Evolutionary conservation across 805 yeast species (phyloP).

Genomic region (Yarrowia sp.): DNA sequence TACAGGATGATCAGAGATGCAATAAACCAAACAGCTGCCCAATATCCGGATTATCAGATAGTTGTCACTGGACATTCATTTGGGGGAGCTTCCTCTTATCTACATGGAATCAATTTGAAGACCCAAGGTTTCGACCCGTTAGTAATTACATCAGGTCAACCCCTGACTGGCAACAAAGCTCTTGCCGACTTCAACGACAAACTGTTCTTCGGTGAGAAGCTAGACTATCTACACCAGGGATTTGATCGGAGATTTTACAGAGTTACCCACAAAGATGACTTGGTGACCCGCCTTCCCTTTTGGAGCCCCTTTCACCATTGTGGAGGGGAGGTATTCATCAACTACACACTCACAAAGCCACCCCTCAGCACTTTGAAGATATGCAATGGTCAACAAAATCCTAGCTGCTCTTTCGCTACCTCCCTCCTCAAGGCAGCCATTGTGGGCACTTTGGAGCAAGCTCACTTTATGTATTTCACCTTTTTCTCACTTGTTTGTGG

Average conservation of each 20-base stretch:
- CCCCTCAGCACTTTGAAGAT: neutral
- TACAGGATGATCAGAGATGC: neutral
- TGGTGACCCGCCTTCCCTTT: neutral
- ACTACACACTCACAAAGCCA: neutral
- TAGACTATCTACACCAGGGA: neutral
- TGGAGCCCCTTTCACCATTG: neutral
- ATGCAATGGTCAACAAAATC: neutral
- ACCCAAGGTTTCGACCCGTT: neutral
- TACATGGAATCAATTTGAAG: slow-evolving; percentile 5
- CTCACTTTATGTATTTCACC: neutral
- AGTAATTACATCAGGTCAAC: neutral
- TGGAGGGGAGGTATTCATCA: neutral
- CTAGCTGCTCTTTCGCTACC: neutral
- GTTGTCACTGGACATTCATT: neutral
- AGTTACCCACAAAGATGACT: neutral
- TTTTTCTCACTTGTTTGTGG: neutral
- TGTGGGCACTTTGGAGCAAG: neutral
- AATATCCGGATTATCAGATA: neutral
- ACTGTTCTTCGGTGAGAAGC: neutral
- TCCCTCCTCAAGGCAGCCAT: neutral
- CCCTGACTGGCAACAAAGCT: neutral
- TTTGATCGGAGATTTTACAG: neutral
- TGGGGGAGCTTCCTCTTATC: neutral
- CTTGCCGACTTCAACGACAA: neutral
- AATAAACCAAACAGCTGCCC: neutral